Percentiles rank a stretch among this genome's conserved stretches.
phyloP scores from a whole-genome alignment of 2,329 filamentous ascomycete genomes.

The Clarireedia monteithiana region DNA sequence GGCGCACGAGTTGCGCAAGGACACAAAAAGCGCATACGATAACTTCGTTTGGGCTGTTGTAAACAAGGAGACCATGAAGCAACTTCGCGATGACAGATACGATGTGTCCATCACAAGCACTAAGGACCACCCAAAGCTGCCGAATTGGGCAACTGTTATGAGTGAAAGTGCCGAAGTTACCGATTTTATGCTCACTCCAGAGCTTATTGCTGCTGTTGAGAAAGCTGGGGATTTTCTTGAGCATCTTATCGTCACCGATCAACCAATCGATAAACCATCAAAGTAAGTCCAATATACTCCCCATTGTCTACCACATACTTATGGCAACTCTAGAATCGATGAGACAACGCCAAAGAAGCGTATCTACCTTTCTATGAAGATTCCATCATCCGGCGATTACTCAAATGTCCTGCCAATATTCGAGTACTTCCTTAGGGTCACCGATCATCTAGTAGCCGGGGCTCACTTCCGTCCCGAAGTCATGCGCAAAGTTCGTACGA shows the following conservation, averaged over 20 bases:
- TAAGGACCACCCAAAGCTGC: constrained; percentile 87
- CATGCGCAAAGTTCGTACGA: constrained; percentile 69
- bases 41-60: constrained; percentile 92
- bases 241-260: constrained; percentile 82
- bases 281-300: constrained; percentile 51
- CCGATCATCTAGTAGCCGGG: constrained; percentile 67
- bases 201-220: constrained; percentile 72
- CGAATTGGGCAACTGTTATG: constrained; percentile 88
- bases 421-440: constrained; percentile 72
- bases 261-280: constrained; percentile 77
- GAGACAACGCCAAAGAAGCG: constrained; percentile 83
- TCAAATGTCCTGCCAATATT: constrained; percentile 65
- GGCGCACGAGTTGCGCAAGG: constrained; percentile 46
- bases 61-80: constrained; percentile 90
- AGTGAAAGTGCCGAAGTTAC: constrained; percentile 94
- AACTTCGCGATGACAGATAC: constrained; percentile 84
- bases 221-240: constrained; percentile 75
- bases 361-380: constrained; percentile 65
- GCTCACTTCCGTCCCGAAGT: constrained; percentile 91
- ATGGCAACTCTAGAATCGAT: constrained; percentile 52
- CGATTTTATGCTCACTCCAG: constrained; percentile 76
- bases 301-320: not conserved
- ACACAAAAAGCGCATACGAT: constrained; percentile 66
- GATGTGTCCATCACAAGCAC: constrained; percentile 88
- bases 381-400: constrained; percentile 60